Percentiles rank a stretch among this genome's conserved stretches.
phyloP scores from a whole-genome alignment of 2,329 filamentous ascomycete species.

The Aspergillus aculeatus region DNA sequence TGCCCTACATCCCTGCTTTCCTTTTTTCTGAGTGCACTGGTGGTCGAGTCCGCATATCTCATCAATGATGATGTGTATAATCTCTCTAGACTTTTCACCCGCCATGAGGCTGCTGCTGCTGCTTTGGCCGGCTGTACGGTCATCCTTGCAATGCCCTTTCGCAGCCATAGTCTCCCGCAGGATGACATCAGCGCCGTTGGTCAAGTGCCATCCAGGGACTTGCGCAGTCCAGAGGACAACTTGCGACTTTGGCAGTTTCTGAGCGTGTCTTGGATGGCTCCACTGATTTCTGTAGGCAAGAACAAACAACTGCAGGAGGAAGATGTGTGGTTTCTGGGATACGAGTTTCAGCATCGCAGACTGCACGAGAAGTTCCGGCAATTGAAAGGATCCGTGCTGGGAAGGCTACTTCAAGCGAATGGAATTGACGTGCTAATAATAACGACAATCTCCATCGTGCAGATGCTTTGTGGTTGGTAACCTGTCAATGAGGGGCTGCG shows the following conservation, averaged over 20 bases:
- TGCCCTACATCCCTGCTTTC: constrained; percentile 41
- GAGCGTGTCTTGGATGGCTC: constrained; percentile 77
- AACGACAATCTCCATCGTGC: constrained; percentile 62
- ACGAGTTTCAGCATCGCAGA: constrained; percentile 76
- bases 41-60: constrained; percentile 36
- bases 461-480: constrained; percentile 54
- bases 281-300: constrained; percentile 66
- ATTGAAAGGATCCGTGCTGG: constrained; percentile 69
- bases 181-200: constrained; percentile 61
- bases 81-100: constrained; percentile 20
- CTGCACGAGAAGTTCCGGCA: constrained; percentile 74
- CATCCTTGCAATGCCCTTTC: constrained; percentile 68
- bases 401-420: constrained; percentile 70
- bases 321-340: constrained; percentile 78
- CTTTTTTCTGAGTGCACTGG: constrained; percentile 34
- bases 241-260: constrained; percentile 80
- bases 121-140: constrained; percentile 51
- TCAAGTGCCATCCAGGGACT: constrained; percentile 53
- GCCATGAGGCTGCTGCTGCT: constrained; percentile 36
- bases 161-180: constrained; percentile 56
- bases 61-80: constrained; percentile 20
- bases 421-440: constrained; percentile 73
- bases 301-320: constrained; percentile 68
- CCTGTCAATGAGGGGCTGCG: background rate
- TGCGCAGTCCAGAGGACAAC: constrained; percentile 78